phyloP scores from a whole-genome alignment of 441 rosid genomes.

The Macaranga tanarius region DNA sequence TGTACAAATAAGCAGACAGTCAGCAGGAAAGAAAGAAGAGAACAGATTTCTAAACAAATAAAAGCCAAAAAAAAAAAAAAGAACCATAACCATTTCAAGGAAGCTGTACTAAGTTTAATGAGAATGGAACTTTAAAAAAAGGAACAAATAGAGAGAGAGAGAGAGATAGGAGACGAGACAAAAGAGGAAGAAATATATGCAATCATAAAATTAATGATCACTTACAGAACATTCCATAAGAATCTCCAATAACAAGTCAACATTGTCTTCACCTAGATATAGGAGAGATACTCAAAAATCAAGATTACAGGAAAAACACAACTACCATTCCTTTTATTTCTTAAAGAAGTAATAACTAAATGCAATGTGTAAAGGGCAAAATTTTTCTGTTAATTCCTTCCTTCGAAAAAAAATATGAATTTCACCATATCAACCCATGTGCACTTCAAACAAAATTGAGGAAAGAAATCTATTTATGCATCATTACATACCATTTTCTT shows the following conservation, averaged over 20 bases:
- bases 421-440: background rate
- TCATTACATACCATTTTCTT: constrained; percentile 58
- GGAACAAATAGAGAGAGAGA: background rate
- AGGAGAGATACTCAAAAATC: constrained; percentile 26
- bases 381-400: constrained; percentile 1
- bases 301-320: constrained; percentile 6
- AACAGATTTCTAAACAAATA: too few relatives aligned
- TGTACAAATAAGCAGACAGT: too few relatives aligned
- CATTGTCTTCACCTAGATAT: constrained; percentile 61
- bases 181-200: background rate
- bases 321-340: background rate
- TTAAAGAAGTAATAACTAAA: background rate
- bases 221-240: constrained; percentile 60
- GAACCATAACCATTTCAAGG: too few relatives aligned
- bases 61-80: too few relatives aligned
- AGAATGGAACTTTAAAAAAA: background rate
- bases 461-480: background rate
- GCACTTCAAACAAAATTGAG: constrained; percentile 6
- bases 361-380: background rate
- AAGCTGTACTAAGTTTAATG: too few relatives aligned
- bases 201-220: constrained; percentile 15
- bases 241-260: constrained; percentile 69
- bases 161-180: background rate
- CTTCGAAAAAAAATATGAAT: background rate
- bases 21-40: too few relatives aligned